Base-by-base conservation (phyloP, 2,329 filamentous ascomycete species). In the Fusarium euwallaceae region DNA sequence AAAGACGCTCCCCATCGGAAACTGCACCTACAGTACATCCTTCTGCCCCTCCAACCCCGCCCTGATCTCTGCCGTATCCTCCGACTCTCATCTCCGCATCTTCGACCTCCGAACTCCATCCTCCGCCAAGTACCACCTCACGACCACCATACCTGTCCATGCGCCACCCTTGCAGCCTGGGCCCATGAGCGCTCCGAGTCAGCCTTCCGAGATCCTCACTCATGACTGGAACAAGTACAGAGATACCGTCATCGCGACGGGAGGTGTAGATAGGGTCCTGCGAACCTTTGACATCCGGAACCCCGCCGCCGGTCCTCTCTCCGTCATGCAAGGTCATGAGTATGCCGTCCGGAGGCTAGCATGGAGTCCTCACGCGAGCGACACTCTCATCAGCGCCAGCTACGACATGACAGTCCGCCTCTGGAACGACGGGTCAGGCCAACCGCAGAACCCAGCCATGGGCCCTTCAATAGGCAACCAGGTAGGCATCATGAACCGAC, bases 221-320 rank as follows among this genome's bases (percentile, higher is more conserved):
- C 97, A 98, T 84, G 97, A 99, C 83, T 99, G 97, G 97, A 99
- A 99, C 86, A 99, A 99, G 84, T 99, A 99, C 84, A 90, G 93
- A 43, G 91, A 95, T 75, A 93, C 92, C 0, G 87, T 98, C 29
- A 86, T 99, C 64, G 97, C 97, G 0, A 95, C 95, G 0, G 97
- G 91, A 1, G 96, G 97, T 64, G 97, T 98, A 4, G 97, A 99
- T 82, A 90, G 94, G 64, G 86, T 93, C 20, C 92, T 99, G 70
- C 92, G 97, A 58, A 97, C 94, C 0, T 98, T 98, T 79, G 97
- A 99, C 82, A 92, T 98, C 55, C 89, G 97, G 51, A 93, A 91
- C 78, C 93, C 94, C 1, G 85, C 88, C 6, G 90, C 88, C 6
- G 95, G 95, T 0, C 94, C 96, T 0, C 81, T 94, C 11, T 88